Conservation (phyloP, 768 basidiomycete genomes). For the Coprinellus micaceus region DNA sequence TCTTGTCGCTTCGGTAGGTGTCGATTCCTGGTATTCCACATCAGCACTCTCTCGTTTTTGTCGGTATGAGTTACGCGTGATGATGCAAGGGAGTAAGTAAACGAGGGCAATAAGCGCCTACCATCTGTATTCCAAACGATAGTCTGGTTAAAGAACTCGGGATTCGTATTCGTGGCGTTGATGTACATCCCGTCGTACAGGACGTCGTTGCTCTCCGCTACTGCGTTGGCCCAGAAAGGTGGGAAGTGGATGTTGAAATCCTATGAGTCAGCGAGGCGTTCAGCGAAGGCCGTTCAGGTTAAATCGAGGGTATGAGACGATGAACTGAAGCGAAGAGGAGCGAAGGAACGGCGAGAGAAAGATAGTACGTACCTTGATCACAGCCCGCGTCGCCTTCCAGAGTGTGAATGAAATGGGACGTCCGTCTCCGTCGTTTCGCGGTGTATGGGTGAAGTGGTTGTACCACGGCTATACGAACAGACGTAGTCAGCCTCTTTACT, state of each 20-base stretch:
- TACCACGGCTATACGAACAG: conserved; percentile 43
- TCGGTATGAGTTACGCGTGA: no score
- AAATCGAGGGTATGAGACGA: no score
- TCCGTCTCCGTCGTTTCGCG: conserved; percentile 52
- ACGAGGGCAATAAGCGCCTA: no score
- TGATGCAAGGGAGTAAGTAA: no score
- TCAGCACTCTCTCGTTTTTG: background rate
- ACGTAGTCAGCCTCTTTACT: no score
- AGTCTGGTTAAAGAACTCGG: conserved; percentile 45
- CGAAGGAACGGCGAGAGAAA: no score
- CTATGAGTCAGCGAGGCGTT: no score
- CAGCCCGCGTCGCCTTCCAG: conserved; percentile 39
- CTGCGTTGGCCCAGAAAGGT: conserved; percentile 60
- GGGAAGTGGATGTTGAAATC: conserved; percentile 51
- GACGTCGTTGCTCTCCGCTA: conserved; percentile 47
- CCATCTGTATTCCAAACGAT: conserved; percentile 62
- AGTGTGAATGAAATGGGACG: conserved; percentile 55
- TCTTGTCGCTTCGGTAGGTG: conserved; percentile 48
- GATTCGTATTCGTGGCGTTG: conserved; percentile 55
- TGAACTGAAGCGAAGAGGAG: no score
- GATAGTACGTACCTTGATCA: no score
- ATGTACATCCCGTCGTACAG: conserved; percentile 55
- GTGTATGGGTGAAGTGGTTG: conserved; percentile 46
- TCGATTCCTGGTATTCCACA: conserved; percentile 40
- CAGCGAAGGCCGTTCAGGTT: no score